Evolutionary conservation across 179 eudicot genomes (phyloP), one percentile per base, ranked within the genome.

Genomic region (Beta macrorhiza): DNA sequence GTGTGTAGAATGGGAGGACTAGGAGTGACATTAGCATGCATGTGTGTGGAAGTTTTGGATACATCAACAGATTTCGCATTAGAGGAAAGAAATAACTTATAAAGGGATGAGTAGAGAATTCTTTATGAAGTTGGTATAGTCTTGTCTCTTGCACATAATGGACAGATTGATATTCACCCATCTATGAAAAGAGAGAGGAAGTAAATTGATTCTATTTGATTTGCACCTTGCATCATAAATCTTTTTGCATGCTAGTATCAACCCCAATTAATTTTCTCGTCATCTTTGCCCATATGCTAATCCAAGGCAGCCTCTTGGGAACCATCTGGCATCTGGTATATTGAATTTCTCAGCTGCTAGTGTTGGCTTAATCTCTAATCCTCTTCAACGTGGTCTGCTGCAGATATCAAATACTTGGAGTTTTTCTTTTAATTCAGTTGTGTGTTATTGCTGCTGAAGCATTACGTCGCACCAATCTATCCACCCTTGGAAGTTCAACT

Each of bases 321-420:
- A 19, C 3, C 57, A 69, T 67, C 11, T 59, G 20, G 22, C 56
- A 69, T 61, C 8, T 57, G 6, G 14, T 53, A 59, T 2, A 4
- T 74, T 37, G 65, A 58, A 44, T 55, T 65, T 44, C 72, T 44
- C 42, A 13, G 73, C 64, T 69, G 74, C 62, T 59, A 72, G 16
- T 20, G 13, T 67, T 67, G 53, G 59, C 62, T 67, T 58, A 13
- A 65, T 73, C 8, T 78, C 73, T 84, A 47, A 63, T 52, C 52
- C 78, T 70, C 63, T 58, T 29, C 49, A 62, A 74, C 59, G 20
- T 71, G 82, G 42, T 76, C 68, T 75, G 78, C n/a, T 87, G 90
- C 94, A 97, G 99, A 87, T 97, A 97, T 90, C 99, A 97, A 87
- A 97, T 97, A 79, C 87, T 97, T 79, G 99, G 99, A 44, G 89